Base-by-base conservation (phyloP, 495 filamentous ascomycete genomes). In the Talaromyces ruber region DNA sequence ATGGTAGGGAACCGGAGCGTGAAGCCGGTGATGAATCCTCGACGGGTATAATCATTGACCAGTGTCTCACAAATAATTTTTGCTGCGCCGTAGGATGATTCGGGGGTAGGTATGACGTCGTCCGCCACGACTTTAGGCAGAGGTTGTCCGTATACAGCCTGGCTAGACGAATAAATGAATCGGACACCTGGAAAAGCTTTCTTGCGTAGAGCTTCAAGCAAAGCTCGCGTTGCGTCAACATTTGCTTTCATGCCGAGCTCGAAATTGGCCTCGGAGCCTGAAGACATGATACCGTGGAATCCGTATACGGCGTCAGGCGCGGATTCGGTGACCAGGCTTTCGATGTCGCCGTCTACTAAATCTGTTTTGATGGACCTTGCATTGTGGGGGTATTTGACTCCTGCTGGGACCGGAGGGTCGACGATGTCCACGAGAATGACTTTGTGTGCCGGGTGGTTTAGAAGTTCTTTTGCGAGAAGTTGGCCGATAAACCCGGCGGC, bases 281-380 rank as follows among this genome's bases (percentile, higher is more conserved):
- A 83, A 6, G 86, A 89, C 89, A 92, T 91, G 75, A 92, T 89
- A 56, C 89, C 89, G 77, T 92, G 89, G 77, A 92, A 86, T 66
- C 89, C 74, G 74, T 88, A 91, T 68, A 88, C 80, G 30, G 84
- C 86, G 64, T 84, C 77, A 0, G 90, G 74, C 11, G 77, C 81
- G 11, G 70, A 67, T 16, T 73, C 65, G 21, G 6, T 6, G 16
- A 88, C 74, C 18, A 89, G 63, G 6, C 82, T 68, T 62, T 81
- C 82, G 9, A 29, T 22, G 4, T 76, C 70, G 0, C 73, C 71
- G 18, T 73, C 73, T 55, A 82, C 76, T 32, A 91, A 80, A 70
- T 91, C 86, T 3, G 83, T 82, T 11, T 79, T 76, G 16, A 87
- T 65, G 24, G 74, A 62, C 7, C 64, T 81, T 0, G 81, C 82